Percentiles rank a stretch among this genome's conserved stretches.
Evolutionary conservation across 768 basidiomycete species (phyloP).

Genomic region (Myochromella boudieri): DNA sequence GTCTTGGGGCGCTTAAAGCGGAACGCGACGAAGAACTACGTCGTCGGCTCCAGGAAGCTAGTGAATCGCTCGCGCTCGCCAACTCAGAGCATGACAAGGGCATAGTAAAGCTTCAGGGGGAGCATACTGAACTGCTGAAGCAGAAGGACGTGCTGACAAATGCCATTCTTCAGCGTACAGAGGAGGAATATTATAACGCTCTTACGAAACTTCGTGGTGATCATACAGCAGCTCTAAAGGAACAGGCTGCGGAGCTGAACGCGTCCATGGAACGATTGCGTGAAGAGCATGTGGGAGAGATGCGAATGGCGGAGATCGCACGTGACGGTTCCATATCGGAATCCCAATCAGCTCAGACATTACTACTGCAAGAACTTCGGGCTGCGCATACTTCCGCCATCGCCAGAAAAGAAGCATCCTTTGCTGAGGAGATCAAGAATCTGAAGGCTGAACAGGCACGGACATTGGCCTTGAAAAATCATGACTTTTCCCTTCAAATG

Average conservation of each 20-base stretch:
- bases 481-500: constrained; percentile 58
- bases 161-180: constrained; percentile 60
- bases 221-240: constrained; percentile 65
- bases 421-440: constrained; percentile 63
- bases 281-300: constrained; percentile 73
- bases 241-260: constrained; percentile 57
- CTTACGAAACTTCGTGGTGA: constrained; percentile 74
- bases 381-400: constrained; percentile 72
- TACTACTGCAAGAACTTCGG: constrained; percentile 64
- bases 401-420: constrained; percentile 62
- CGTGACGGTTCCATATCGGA: constrained; percentile 74
- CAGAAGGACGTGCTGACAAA: constrained; percentile 61
- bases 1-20: constrained; percentile 54
- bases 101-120: constrained; percentile 45
- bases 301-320: constrained; percentile 74
- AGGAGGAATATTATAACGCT: constrained; percentile 81
- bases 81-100: constrained; percentile 55
- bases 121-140: constrained; percentile 57
- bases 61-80: constrained; percentile 44
- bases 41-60: constrained; percentile 54
- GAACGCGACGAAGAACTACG: constrained; percentile 57
- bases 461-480: constrained; percentile 52
- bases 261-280: constrained; percentile 68
- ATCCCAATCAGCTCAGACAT: constrained; percentile 65
- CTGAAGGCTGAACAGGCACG: constrained; percentile 64